phyloP scores from a whole-genome alignment of 2,329 filamentous ascomycete species.

The Grosmannia clavigera region DNA sequence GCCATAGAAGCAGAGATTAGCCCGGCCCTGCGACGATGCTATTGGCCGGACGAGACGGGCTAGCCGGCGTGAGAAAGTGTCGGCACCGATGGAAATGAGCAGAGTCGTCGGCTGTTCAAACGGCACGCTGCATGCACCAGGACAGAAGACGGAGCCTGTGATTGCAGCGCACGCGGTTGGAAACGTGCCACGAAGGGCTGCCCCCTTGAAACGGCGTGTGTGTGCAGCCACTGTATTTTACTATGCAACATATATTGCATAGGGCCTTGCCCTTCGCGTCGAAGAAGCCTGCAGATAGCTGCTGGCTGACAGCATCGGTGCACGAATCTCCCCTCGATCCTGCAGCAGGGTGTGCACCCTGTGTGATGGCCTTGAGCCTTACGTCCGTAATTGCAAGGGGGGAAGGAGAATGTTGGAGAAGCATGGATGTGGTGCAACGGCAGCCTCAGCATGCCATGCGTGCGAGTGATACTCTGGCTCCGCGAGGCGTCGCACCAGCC shows the following conservation, averaged over 20 bases:
- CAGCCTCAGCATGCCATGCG: not conserved
- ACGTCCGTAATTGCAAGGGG: not conserved
- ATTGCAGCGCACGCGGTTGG: not conserved
- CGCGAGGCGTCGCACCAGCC: not conserved
- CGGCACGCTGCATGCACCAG: not conserved
- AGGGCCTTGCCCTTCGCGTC: not conserved
- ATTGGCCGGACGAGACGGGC: no score
- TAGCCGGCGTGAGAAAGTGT: no score
- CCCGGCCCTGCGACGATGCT: no score
- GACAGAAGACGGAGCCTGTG: not conserved
- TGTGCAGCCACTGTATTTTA: no score
- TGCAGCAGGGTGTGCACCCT: conserved; percentile 11
- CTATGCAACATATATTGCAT: no score
- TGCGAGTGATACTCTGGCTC: not conserved
- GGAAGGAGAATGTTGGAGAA: not conserved
- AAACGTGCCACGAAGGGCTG: not conserved
- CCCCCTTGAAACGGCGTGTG: no score
- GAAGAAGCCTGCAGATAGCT: conserved; percentile 11
- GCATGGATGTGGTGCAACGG: not conserved
- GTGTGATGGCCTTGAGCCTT: not conserved
- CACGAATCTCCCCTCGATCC: conserved; percentile 9
- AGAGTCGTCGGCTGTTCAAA: no score
- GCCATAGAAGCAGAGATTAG: no score
- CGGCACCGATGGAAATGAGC: no score
- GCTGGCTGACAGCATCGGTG: conserved; percentile 13